Conservation (phyloP, 495 filamentous ascomycete genomes). For the Bryoglossum gracile region DNA sequence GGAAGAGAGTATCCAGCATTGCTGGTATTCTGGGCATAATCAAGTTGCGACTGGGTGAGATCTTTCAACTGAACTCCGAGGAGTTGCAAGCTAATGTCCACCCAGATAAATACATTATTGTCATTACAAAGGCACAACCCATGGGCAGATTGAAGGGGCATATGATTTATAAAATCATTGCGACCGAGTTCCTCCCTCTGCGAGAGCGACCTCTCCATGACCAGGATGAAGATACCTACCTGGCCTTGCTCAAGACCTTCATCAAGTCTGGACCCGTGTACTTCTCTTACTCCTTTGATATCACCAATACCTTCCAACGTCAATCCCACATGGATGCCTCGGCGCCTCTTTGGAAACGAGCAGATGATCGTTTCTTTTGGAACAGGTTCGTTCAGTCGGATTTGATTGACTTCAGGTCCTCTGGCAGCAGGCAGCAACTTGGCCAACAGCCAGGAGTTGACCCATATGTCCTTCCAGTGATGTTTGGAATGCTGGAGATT, state of each 20-base stretch:
- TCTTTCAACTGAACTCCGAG: background rate
- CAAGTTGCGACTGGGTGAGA: slow-evolving; percentile 78
- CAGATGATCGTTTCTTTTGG: slow-evolving; percentile 98
- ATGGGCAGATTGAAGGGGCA: slow-evolving; percentile 88
- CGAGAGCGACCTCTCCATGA: slow-evolving; percentile 88
- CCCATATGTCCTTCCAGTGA: slow-evolving; percentile 89
- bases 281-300: slow-evolving; percentile 92
- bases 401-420: slow-evolving; percentile 72
- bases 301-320: slow-evolving; percentile 92
- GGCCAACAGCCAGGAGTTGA: slow-evolving; percentile 71
- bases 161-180: slow-evolving; percentile 84
- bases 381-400: slow-evolving; percentile 89
- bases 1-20: slow-evolving; percentile 85
- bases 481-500: slow-evolving; percentile 92
- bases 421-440: slow-evolving; percentile 44
- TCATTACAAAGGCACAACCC: slow-evolving; percentile 89
- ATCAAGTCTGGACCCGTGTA: slow-evolving; percentile 87
- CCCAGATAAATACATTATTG: slow-evolving; percentile 90
- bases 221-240: slow-evolving; percentile 85
- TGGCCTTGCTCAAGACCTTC: slow-evolving; percentile 66
- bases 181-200: slow-evolving; percentile 89
- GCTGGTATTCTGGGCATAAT: slow-evolving; percentile 91
- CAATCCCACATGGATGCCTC: slow-evolving; percentile 64
- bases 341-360: slow-evolving; percentile 78
- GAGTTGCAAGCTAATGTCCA: background rate